These are phyloP conservation scores for Nicotiana noctiflora DNA, from an alignment of 257 asterid genomes.

Conservation along the genomic window DNA sequence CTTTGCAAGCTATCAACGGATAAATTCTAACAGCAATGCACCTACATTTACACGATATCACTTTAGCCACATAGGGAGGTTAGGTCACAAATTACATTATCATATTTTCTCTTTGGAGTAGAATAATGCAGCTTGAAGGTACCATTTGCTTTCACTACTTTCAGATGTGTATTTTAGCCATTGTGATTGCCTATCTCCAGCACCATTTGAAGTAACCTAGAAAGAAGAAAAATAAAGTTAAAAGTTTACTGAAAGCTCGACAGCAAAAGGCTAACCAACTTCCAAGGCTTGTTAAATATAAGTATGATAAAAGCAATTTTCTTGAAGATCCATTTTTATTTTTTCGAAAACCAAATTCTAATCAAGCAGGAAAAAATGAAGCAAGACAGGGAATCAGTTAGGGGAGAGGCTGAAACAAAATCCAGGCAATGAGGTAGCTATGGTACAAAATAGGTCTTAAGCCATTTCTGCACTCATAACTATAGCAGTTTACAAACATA, in stretches of 20 bases:
- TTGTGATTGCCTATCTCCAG: conserved; percentile 27
- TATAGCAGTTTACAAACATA: no score
- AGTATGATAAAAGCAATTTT: background rate
- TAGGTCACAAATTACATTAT: no score
- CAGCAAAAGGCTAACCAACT: background rate
- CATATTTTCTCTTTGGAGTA: background rate
- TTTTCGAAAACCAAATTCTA: background rate
- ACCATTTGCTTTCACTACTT: conserved; percentile 51
- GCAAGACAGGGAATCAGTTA: background rate
- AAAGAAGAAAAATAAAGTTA: conserved; percentile 7
- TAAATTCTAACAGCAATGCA: conserved; percentile 38
- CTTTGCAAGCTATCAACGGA: conserved; percentile 29
- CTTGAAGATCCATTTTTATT: background rate
- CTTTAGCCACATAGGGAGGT: background rate
- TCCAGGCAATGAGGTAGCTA: background rate
- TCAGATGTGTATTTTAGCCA: conserved; percentile 43
- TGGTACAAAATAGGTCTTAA: background rate
- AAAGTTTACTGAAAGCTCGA: background rate
- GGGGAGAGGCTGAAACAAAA: background rate
- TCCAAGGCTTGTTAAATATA: background rate
- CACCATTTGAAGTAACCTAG: conserved; percentile 31
- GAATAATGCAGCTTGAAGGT: background rate
- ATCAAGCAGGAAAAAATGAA: background rate
- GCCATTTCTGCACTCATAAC: background rate
- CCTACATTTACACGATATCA: conserved; percentile 27